Conservation (phyloP, 768 basidiomycete species). For the Hygrophoropsis aurantiaca region DNA sequence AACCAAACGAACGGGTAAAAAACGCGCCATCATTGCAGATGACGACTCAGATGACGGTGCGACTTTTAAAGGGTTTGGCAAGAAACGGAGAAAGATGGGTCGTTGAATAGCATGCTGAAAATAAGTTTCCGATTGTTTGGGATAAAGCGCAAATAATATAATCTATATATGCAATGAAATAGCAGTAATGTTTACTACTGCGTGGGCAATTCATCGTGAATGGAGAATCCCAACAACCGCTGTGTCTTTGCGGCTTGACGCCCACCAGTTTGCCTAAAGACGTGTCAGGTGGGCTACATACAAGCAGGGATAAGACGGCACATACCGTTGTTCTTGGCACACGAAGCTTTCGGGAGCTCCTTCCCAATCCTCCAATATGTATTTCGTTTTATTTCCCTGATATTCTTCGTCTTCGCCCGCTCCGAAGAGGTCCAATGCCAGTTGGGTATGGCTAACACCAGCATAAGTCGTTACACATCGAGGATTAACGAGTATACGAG, state of each 20-base stretch:
- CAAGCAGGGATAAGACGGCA: slow-evolving; percentile 2
- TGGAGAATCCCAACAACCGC: slow-evolving; percentile 77
- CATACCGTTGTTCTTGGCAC: slow-evolving; percentile 90
- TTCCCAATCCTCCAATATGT: slow-evolving; percentile 92
- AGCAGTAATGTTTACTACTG: slow-evolving; percentile 1
- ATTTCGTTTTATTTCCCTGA: slow-evolving; percentile 53
- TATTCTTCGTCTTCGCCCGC: slow-evolving; percentile 61
- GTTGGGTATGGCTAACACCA: slow-evolving; percentile 92
- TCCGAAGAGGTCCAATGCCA: slow-evolving; percentile 94
- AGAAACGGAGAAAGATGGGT: slow-evolving; percentile 19
- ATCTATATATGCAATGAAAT: background rate
- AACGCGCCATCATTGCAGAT: slow-evolving; percentile 43
- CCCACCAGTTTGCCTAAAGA: slow-evolving; percentile 77
- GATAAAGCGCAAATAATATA: background rate
- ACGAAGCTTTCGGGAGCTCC: slow-evolving; percentile 97
- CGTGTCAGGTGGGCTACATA: slow-evolving; percentile 2
- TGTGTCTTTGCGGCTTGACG: slow-evolving; percentile 88
- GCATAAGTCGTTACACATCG: slow-evolving; percentile 98
- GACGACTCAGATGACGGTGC: slow-evolving; percentile 74
- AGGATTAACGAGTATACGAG: slow-evolving; percentile 92
- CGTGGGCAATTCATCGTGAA: slow-evolving; percentile 64
- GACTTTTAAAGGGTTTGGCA: slow-evolving; percentile 65
- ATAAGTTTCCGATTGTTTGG: too few species aligned
- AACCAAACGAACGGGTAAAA: slow-evolving; percentile 16
- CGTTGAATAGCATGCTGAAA: too few species aligned